phyloP scores from a whole-genome alignment of 805 yeast species.

The Ascoidea asiatica region DNA sequence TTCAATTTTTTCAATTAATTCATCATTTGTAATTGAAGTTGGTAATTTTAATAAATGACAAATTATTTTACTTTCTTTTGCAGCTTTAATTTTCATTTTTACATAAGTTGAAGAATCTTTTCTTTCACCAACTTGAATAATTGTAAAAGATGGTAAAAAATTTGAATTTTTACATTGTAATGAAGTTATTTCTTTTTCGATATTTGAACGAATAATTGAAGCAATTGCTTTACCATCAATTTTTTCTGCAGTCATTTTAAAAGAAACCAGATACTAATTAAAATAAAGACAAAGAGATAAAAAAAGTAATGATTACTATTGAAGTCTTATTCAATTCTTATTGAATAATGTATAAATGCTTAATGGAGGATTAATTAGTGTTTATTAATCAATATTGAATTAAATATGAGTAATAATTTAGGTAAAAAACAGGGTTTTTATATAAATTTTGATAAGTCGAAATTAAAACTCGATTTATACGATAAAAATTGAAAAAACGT shows the following conservation, averaged over 20 bases:
- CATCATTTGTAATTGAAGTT: constrained; percentile 40
- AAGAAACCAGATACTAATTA: too few relatives aligned
- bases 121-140: constrained; percentile 66
- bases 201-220: constrained; percentile 3
- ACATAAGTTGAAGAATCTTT: constrained; percentile 77
- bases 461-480: too few relatives aligned
- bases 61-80: constrained; percentile 51
- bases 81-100: constrained; percentile 68
- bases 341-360: too few relatives aligned
- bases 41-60: constrained; percentile 51
- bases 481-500: too few relatives aligned
- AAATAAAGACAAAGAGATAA: too few relatives aligned
- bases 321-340: too few relatives aligned
- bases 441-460: too few relatives aligned
- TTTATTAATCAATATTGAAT: too few relatives aligned
- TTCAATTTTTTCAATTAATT: constrained; percentile 37
- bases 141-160: constrained; percentile 53
- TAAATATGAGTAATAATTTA: too few relatives aligned
- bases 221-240: constrained; percentile 10
- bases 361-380: too few relatives aligned
- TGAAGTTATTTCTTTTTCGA: constrained; percentile 21
- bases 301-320: too few relatives aligned
- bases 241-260: neutral
- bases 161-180: constrained; percentile 31
- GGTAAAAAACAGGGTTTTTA: too few relatives aligned